Percentiles rank a stretch among this genome's conserved stretches.
These are phyloP conservation scores for Piper betle DNA, from an alignment of 164 flowering plant genomes.

Conservation along the genomic window DNA sequence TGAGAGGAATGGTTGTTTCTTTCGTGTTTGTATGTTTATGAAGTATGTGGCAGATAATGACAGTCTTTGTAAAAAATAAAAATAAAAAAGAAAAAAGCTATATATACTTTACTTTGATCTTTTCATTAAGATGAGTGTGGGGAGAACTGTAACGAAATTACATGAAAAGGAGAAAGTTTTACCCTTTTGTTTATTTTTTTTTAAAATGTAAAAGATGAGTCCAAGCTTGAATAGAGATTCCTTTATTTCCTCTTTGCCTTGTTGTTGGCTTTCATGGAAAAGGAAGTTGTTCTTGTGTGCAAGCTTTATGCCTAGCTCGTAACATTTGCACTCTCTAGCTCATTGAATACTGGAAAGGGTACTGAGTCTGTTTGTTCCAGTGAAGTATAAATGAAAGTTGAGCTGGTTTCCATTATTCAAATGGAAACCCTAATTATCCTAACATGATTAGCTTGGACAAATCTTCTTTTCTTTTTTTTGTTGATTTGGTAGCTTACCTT, in stretches of 20 bases:
- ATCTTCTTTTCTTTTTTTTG: too few species aligned
- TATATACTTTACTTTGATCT: background rate
- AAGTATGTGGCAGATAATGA: conserved; percentile 91
- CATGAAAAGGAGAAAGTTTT: background rate
- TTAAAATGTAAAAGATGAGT: background rate
- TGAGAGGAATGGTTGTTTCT: conserved; percentile 11
- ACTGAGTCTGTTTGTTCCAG: background rate
- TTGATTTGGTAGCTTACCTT: background rate
- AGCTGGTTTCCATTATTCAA: background rate
- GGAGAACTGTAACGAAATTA: background rate
- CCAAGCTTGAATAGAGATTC: background rate
- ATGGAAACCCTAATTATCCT: background rate
- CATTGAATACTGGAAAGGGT: background rate
- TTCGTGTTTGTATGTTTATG: conserved; percentile 56
- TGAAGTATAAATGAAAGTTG: background rate
- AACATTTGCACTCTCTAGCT: background rate
- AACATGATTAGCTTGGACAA: background rate
- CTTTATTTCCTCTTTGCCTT: background rate
- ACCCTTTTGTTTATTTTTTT: background rate
- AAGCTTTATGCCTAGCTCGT: background rate
- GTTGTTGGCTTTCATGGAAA: background rate
- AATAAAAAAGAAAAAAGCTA: conserved; percentile 7
- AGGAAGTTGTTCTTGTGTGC: background rate
- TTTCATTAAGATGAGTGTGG: conserved; percentile 1
- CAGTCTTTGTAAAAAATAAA: conserved; percentile 34